Evolutionary conservation across 75 land plant species (phyloP).

Genomic region (Pseudotsuga menziesii): DNA sequence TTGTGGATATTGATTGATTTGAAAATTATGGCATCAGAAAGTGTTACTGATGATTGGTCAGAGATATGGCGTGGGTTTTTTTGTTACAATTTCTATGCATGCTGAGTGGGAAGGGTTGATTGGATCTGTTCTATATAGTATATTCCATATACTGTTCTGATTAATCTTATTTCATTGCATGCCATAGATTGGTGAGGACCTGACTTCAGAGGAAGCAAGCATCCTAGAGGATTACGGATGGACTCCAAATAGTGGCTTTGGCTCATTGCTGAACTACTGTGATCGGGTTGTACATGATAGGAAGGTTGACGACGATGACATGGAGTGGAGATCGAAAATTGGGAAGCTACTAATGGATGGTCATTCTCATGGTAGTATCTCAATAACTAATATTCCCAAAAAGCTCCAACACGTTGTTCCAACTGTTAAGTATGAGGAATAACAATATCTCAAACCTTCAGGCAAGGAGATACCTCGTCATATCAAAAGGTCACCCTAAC

Average conservation of each 20-base stretch:
- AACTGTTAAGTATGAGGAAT: background rate
- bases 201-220: constrained; percentile 61
- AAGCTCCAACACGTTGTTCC: constrained; percentile 11
- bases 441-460: background rate
- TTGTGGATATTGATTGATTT: no score
- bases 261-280: constrained; percentile 77
- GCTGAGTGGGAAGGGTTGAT: background rate
- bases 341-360: constrained; percentile 77
- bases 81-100: background rate
- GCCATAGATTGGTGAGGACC: constrained; percentile 66
- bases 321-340: constrained; percentile 82
- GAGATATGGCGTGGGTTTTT: background rate
- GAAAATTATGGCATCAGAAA: no score
- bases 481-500: background rate
- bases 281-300: constrained; percentile 84
- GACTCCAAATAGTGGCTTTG: constrained; percentile 73
- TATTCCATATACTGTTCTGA: background rate
- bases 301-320: constrained; percentile 36
- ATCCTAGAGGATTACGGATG: constrained; percentile 76
- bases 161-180: background rate
- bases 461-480: background rate
- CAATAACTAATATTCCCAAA: constrained; percentile 12
- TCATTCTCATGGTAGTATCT: constrained; percentile 50
- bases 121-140: background rate
- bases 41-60: background rate